These are phyloP conservation scores for Eleusine coracana DNA, from an alignment of 176 grass and related monocot species.

Conservation along the genomic window DNA sequence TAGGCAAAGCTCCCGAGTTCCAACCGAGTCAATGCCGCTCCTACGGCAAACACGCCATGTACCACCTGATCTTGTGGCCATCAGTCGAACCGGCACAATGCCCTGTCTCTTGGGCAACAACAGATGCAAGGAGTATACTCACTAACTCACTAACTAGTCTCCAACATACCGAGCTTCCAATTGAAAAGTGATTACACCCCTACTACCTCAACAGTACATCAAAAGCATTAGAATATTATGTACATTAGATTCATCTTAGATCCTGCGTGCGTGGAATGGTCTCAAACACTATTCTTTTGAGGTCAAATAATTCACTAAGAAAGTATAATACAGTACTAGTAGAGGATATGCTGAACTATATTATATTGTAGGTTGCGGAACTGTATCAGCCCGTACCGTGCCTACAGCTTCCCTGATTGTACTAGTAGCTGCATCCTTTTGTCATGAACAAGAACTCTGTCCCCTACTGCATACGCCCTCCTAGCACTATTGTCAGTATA, in stretches of 20 bases:
- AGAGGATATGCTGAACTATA: neutral
- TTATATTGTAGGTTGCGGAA: neutral
- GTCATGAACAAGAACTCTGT: constrained; percentile 40
- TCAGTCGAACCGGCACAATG: constrained; percentile 28
- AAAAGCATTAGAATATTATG: constrained; percentile 21
- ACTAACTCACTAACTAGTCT: too few species aligned
- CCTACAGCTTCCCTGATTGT: constrained; percentile 12
- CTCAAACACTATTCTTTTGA: constrained; percentile 20
- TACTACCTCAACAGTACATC: constrained; percentile 19
- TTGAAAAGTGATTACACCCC: constrained; percentile 16
- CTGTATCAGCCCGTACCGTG: constrained; percentile 41
- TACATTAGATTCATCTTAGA: constrained; percentile 27
- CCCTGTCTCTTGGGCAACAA: constrained; percentile 44
- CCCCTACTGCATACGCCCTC: neutral
- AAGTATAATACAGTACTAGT: neutral
- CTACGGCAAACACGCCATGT: constrained; percentile 41
- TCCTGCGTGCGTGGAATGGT: constrained; percentile 29
- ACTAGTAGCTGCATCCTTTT: constrained; percentile 28
- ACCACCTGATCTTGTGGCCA: constrained; percentile 17
- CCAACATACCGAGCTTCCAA: neutral
- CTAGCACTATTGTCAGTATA: too few species aligned
- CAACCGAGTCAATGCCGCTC: constrained; percentile 48
- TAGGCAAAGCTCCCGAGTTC: constrained; percentile 34
- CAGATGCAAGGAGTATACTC: neutral
- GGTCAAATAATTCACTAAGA: constrained; percentile 14